Percentiles rank a stretch among this genome's conserved stretches.
Conservation (phyloP, 73 alveolate species). For the Tetrahymena borealis region DNA sequence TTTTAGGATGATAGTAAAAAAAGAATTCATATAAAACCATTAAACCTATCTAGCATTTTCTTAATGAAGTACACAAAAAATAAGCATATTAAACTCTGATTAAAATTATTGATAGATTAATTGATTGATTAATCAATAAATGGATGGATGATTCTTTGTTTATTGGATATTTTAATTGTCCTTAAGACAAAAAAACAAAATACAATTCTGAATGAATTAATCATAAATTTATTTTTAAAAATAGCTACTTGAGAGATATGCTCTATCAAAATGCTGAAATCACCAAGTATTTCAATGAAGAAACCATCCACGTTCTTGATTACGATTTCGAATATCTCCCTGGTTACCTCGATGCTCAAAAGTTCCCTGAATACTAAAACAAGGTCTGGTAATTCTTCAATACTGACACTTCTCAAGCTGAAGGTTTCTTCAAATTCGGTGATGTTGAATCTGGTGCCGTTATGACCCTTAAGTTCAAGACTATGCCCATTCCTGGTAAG, state of each 20-base stretch:
- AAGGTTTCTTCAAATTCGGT: conserved; percentile 73
- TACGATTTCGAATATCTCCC: conserved; percentile 70
- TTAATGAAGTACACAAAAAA: no score
- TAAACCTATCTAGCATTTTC: no score
- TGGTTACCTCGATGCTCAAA: conserved; percentile 61
- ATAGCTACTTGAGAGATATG: conserved; percentile 49
- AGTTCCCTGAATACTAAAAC: conserved; percentile 79
- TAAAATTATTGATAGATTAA: no score
- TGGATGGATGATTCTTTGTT: no score
- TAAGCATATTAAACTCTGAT: no score
- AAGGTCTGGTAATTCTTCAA: conserved; percentile 69
- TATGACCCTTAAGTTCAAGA: conserved; percentile 75
- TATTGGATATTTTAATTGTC: no score
- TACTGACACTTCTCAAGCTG: conserved; percentile 63
- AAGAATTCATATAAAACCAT: no score
- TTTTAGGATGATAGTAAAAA: no score
- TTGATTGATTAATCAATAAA: no score
- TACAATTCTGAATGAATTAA: no score
- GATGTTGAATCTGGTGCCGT: conserved; percentile 79
- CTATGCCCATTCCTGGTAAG: conserved; percentile 80
- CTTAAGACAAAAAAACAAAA: no score
- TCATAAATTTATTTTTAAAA: not conserved
- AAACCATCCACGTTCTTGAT: conserved; percentile 74
- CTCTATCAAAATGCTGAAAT: conserved; percentile 66
- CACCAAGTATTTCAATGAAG: conserved; percentile 57